phyloP scores from a whole-genome alignment of 2,329 filamentous ascomycete genomes.

The Fusarium neocosmosporiellum region DNA sequence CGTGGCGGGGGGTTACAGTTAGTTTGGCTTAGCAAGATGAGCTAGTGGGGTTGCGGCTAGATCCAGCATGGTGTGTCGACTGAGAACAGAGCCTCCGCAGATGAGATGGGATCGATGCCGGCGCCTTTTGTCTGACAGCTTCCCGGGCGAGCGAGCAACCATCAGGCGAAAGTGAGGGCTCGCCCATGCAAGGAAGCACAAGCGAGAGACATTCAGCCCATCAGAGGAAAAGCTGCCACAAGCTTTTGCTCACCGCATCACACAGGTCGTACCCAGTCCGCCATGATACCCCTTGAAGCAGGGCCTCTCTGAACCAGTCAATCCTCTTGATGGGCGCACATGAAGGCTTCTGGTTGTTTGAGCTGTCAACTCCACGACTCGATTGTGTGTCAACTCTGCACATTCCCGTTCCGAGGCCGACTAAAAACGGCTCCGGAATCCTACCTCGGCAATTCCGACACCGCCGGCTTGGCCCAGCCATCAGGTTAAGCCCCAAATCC shows the following conservation, averaged over 20 bases:
- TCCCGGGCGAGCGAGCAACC: neutral
- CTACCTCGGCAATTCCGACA: neutral
- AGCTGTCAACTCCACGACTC: conserved; percentile 8
- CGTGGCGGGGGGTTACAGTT: conserved; percentile 8
- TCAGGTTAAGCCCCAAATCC: neutral
- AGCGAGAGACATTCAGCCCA: conserved; percentile 23
- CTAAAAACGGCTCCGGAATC: neutral
- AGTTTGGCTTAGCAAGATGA: neutral
- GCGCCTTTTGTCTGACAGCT: neutral
- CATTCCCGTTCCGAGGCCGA: neutral
- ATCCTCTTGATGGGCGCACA: conserved; percentile 12
- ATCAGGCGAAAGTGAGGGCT: neutral
- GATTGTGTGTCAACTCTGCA: conserved; percentile 1
- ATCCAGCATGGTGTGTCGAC: conserved; percentile 6
- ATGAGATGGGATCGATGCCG: conserved; percentile 16
- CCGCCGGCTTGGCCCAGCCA: conserved; percentile 2
- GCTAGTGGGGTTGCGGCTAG: conserved; percentile 4
- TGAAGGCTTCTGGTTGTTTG: conserved; percentile 19
- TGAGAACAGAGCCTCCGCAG: conserved; percentile 37
- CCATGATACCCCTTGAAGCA: conserved; percentile 5
- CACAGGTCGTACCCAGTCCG: conserved; percentile 26
- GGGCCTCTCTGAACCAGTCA: conserved; percentile 10
- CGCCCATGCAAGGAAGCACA: conserved; percentile 26
- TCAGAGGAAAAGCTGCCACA: neutral
- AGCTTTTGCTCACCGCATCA: conserved; percentile 30